Percentiles rank a stretch among this genome's conserved stretches.
Conservation (phyloP, 2,329 filamentous ascomycete species). For the Apiospora arundinis region DNA sequence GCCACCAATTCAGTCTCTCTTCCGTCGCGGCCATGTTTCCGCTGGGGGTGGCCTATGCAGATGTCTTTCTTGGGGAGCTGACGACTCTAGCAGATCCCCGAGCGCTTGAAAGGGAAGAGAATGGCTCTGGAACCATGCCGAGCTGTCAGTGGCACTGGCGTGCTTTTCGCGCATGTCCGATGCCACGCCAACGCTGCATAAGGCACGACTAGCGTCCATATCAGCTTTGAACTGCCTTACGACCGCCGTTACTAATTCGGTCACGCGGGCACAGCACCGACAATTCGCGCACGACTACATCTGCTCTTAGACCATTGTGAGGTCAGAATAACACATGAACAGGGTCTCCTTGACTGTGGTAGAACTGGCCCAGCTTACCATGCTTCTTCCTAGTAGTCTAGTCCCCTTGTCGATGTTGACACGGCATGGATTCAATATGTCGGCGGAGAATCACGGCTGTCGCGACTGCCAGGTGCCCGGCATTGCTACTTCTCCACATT, state of each 20-base stretch:
- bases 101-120: neutral
- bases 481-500: neutral
- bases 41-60: neutral
- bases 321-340: neutral
- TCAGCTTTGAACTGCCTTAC: neutral
- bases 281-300: neutral
- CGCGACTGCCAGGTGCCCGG: neutral
- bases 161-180: neutral
- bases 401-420: neutral
- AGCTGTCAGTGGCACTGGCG: neutral
- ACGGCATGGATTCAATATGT: neutral
- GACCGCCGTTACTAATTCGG: neutral
- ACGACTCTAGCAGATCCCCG: slow-evolving; percentile 1
- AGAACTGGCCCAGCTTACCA: too few species aligned
- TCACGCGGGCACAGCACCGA: neutral
- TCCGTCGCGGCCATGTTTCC: neutral
- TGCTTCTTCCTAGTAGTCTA: neutral
- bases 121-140: neutral
- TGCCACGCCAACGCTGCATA: neutral
- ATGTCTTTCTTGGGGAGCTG: neutral
- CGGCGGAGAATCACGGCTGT: neutral
- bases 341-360: too few species aligned
- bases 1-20: neutral
- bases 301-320: slow-evolving; percentile 4
- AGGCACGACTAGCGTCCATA: neutral